Conservation (phyloP, 345 rosid genomes). For the Carallia brachiata region DNA sequence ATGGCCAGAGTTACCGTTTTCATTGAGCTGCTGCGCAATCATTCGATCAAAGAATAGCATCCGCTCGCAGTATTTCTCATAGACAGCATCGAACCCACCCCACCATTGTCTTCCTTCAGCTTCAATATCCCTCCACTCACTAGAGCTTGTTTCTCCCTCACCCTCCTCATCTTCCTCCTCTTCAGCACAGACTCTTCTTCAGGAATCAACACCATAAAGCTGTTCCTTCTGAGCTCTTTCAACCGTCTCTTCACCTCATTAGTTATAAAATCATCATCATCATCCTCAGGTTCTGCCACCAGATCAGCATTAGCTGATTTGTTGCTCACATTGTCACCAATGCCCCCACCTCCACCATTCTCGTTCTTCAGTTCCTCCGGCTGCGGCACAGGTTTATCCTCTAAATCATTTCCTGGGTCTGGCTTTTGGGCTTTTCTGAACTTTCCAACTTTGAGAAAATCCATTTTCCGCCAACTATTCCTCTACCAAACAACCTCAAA, state of each 20-base stretch:
- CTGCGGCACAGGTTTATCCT: slow-evolving; percentile 39
- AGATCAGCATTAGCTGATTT: slow-evolving; percentile 35
- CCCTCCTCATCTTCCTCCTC: slow-evolving; percentile 65
- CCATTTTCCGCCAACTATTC: slow-evolving; percentile 41
- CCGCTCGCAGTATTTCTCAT: slow-evolving; percentile 80
- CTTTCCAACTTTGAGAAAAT: slow-evolving; percentile 67
- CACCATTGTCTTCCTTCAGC: slow-evolving; percentile 93
- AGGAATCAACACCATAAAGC: slow-evolving; percentile 92
- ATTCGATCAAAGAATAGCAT: slow-evolving; percentile 84
- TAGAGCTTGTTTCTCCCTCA: slow-evolving; percentile 58
- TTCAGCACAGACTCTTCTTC: slow-evolving; percentile 70
- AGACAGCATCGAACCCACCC: slow-evolving; percentile 89
- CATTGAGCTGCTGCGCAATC: slow-evolving; percentile 61
- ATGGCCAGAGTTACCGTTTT: slow-evolving; percentile 46
- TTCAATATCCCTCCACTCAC: slow-evolving; percentile 87
- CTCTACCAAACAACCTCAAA: slow-evolving; percentile 1
- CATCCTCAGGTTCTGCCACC: slow-evolving; percentile 56
- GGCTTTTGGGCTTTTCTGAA: slow-evolving; percentile 57
- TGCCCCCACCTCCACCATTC: slow-evolving; percentile 19
- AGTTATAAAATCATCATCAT: slow-evolving; percentile 90
- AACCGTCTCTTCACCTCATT: slow-evolving; percentile 92
- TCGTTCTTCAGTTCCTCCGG: slow-evolving; percentile 48
- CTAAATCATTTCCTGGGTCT: slow-evolving; percentile 45
- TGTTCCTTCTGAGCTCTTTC: slow-evolving; percentile 83
- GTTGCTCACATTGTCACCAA: slow-evolving; percentile 27